phyloP scores from a whole-genome alignment of 208 protist species.

The Trypanosoma platydactyli region DNA sequence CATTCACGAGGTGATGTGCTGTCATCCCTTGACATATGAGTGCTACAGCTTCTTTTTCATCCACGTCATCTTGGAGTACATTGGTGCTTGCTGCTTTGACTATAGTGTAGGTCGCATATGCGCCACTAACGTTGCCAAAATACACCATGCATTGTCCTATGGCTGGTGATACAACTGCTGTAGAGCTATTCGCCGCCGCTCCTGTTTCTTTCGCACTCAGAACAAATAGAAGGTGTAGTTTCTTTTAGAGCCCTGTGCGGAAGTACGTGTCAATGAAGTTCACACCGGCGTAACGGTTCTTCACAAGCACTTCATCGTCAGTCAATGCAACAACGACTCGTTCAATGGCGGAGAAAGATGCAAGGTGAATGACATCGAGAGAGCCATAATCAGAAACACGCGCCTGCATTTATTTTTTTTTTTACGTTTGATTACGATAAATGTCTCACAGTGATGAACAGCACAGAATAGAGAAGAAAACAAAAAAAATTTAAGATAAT shows the following conservation, averaged over 20 bases:
- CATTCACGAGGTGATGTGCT: slow-evolving; percentile 83
- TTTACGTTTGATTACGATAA: too few species aligned
- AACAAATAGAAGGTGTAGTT: slow-evolving; percentile 63
- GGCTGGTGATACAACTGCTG: slow-evolving; percentile 6
- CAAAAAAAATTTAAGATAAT: background rate
- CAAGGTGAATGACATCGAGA: slow-evolving; percentile 7
- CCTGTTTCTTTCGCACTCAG: slow-evolving; percentile 81
- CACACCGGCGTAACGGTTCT: slow-evolving; percentile 69
- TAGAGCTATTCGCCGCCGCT: slow-evolving; percentile 45
- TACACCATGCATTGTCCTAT: slow-evolving; percentile 80
- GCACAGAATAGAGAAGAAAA: background rate
- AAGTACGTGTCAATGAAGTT: slow-evolving; percentile 95
- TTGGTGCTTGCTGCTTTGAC: slow-evolving; percentile 18
- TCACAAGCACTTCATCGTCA: slow-evolving; percentile 50
- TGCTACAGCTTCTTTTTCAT: slow-evolving; percentile 51
- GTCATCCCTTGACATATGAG: slow-evolving; percentile 84
- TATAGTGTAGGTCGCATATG: slow-evolving; percentile 71
- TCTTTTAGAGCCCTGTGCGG: slow-evolving; percentile 77
- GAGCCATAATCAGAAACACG: slow-evolving; percentile 10
- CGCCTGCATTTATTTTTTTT: slow-evolving; percentile 19
- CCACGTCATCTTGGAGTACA: slow-evolving; percentile 53
- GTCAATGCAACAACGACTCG: slow-evolving; percentile 4
- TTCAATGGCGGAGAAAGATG: slow-evolving; percentile 10
- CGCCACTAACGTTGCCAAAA: slow-evolving; percentile 38
- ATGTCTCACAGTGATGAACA: too few species aligned